phyloP scores from a whole-genome alignment of 2,329 filamentous ascomycete species.

The Fusarium liriodendri region DNA sequence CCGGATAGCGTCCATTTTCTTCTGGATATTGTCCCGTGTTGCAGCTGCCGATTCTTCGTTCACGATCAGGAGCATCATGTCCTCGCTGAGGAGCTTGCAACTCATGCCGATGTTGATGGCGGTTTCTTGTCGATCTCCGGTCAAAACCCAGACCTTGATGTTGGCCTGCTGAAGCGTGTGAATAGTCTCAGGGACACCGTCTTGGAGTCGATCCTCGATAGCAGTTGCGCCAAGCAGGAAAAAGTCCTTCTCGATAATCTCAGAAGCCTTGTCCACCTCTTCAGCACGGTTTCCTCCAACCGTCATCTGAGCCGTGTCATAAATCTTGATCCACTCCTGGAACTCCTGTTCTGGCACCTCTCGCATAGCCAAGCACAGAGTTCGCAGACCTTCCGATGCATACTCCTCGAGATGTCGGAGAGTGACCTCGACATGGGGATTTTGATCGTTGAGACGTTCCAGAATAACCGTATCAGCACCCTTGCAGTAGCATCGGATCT shows the following conservation, averaged over 20 bases:
- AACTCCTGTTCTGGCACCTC: conserved; percentile 93
- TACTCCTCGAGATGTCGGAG: conserved; percentile 98
- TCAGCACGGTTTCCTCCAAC: conserved; percentile 93
- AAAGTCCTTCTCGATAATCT: conserved; percentile 93
- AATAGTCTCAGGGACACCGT: conserved; percentile 97
- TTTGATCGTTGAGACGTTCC: conserved; percentile 85
- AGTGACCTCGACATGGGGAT: conserved; percentile 89
- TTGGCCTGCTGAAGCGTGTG: conserved; percentile 96
- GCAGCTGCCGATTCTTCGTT: conserved; percentile 87
- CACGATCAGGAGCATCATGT: conserved; percentile 97
- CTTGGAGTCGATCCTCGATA: conserved; percentile 96
- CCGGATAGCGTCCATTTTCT: conserved; percentile 91
- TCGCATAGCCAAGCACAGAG: conserved; percentile 93
- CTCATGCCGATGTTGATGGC: conserved; percentile 99
- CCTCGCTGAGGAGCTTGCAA: conserved; percentile 97
- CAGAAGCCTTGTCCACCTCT: conserved; percentile 95
- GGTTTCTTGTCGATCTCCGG: conserved; percentile 96
- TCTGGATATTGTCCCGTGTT: conserved; percentile 89
- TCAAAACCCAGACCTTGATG: conserved; percentile 99
- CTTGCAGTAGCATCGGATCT: conserved; percentile 93
- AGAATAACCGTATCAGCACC: conserved; percentile 98
- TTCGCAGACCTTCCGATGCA: conserved; percentile 93
- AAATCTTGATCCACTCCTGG: conserved; percentile 86
- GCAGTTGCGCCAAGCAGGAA: conserved; percentile 93
- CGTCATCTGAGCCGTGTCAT: conserved; percentile 88